Percentiles rank a stretch among this genome's conserved stretches.
These are phyloP conservation scores for Fusarium agapanthi DNA, from an alignment of 2,329 filamentous ascomycete species.

Conservation along the genomic window DNA sequence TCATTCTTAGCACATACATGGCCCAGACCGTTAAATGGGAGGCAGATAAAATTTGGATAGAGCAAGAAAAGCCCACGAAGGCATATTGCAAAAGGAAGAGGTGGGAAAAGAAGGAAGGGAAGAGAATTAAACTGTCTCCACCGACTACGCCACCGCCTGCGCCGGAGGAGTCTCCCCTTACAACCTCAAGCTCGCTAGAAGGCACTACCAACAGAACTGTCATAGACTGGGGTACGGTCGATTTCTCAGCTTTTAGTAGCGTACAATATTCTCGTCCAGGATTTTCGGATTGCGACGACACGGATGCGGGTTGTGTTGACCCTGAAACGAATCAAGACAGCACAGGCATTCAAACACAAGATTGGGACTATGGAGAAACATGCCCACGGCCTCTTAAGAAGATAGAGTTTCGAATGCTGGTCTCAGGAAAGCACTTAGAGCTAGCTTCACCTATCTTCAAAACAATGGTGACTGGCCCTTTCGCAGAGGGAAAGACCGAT, in stretches of 20 bases:
- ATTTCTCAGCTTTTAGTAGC: accelerated
- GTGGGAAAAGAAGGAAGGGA: background rate
- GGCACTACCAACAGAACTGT: accelerated
- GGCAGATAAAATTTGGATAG: background rate
- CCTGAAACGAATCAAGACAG: accelerated
- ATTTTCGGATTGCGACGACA: accelerated
- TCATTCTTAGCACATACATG: background rate
- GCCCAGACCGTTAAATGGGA: background rate
- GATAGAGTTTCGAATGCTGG: background rate
- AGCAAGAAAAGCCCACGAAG: accelerated
- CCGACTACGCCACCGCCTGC: background rate
- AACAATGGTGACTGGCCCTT: conserved; percentile 1
- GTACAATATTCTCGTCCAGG: accelerated
- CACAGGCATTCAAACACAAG: accelerated
- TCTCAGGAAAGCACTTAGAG: background rate
- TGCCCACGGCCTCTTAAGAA: accelerated
- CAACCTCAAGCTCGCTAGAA: accelerated
- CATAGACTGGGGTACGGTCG: accelerated
- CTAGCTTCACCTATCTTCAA: conserved; percentile 4
- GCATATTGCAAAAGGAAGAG: accelerated
- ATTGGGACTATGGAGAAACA: background rate
- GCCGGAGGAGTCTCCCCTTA: accelerated
- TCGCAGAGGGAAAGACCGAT: background rate
- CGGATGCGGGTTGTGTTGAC: accelerated
- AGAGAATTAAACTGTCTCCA: accelerated